Evolutionary conservation across 129 eudicot species (phyloP), one percentile per base, ranked within the genome.

Genomic region (Flaveria linearis): DNA sequence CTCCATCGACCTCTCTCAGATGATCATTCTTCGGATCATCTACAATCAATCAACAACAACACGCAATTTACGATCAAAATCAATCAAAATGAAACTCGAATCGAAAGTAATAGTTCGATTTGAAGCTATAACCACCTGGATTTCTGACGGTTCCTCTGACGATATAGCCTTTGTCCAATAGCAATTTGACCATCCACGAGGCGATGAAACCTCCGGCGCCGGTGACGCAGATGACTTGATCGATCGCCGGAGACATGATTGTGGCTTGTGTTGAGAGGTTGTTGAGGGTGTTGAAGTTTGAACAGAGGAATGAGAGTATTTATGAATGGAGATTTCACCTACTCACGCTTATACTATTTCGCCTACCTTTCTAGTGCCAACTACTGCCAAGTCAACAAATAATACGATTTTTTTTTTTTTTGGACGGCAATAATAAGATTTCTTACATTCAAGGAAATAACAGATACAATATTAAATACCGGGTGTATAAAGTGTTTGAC

Each of bases 171-270:
- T 80, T 91, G 41, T 95, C 92, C n/a, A 95, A 77, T 47, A 95
- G 97, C 30, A 87, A 79, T 76, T 95, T 95, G 36, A 95, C 99
- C 74, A 95, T 84, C 99, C 99, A 95, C 3, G 99, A 95, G 52
- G 97, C 97, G 62, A 95, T 87, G 85, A 87, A 95, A 3, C 99
- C 99, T 5, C 96, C 99, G 81, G 99, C 99, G 43, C 99, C 99
- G 90, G 99, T 95, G 81, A 95, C 99, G 51, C 99, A 95, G 11
- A 91, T 89, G 73, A 89, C 77, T 77, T 84, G 86, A 51, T 68
- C 80, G 25, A 89, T 28, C 39, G 70, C 90, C 23, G 92, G 75
- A 58, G 97, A 84, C 97, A 91, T 91, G 74, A 5, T 55, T 42
- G 61, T 52, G 43, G 28, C 41, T 16, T 45, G 26, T 13, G 26